Conservation (phyloP, 495 filamentous ascomycete genomes). For the Lasiosphaeria hispida region DNA sequence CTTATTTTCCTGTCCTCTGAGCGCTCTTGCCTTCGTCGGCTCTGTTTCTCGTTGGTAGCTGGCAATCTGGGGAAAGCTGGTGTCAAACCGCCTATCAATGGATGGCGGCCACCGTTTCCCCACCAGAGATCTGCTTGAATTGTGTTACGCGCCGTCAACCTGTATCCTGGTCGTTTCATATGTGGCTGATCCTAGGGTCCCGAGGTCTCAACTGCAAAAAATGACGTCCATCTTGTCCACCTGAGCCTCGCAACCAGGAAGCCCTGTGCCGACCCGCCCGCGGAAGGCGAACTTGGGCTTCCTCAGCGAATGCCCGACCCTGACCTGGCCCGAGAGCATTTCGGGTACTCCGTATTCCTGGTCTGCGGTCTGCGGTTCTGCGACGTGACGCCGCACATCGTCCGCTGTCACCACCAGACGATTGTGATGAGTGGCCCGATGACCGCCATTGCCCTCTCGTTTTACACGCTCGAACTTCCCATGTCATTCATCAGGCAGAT, state of each 20-base stretch:
- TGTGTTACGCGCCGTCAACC: constrained; percentile 19
- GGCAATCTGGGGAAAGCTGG: no score
- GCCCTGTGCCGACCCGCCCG: neutral
- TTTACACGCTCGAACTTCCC: no score
- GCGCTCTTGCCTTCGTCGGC: no score
- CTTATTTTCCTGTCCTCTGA: neutral
- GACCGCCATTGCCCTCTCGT: no score
- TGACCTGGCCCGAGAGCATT: neutral
- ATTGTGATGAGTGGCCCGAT: no score
- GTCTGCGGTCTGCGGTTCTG: no score
- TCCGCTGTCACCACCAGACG: no score
- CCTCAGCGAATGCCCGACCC: no score
- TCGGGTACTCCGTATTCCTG: no score
- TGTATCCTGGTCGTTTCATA: constrained; percentile 9
- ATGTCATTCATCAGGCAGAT: no score
- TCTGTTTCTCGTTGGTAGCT: no score
- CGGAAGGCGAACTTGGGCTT: neutral
- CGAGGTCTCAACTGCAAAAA: neutral
- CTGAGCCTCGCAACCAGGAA: neutral
- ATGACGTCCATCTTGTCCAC: constrained; percentile 5
- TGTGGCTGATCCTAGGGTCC: constrained; percentile 3
- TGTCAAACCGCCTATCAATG: neutral
- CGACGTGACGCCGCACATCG: no score
- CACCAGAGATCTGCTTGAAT: constrained; percentile 16
- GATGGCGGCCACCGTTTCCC: constrained; percentile 8